Evolutionary conservation across 1,284 basidiomycete genomes (phyloP), one percentile per base, ranked within the genome.

Genomic region (Ceratobasidium sp.): DNA sequence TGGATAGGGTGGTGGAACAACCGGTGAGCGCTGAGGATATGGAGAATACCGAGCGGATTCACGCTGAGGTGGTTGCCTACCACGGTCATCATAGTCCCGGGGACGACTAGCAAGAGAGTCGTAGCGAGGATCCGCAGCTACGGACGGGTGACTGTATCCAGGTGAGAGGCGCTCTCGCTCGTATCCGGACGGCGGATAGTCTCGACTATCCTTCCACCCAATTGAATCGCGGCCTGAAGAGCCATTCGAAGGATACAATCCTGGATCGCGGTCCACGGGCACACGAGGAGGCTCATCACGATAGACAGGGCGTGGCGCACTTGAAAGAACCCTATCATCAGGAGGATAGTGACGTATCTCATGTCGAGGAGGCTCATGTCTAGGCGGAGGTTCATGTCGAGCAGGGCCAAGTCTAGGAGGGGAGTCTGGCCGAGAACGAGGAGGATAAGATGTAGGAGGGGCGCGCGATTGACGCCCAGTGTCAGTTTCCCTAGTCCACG

Each of bases 171-270:
- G 69, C 7, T 73, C 69, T 31, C 69, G 69, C 28, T 73, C 69
- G 33, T 73, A 73, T 73, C 69, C 69, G 28, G 69, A 51, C 13
- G 69, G 69, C 63, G 69, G 69, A 42, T 73, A 73, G 69, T 73
- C 69, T 42, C 69, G 56, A 45, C 69, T 51, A 51, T 73, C 69
- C 58, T 73, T 73, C 69, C 69, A 73, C 28, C 69, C 58, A 63
- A 73, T 73, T 17, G 69, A 26, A 60, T 73, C 69, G 45, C 69
- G 69, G 69, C 58, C 56, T 37, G 69, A 54, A 73, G 47, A 60
- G 17, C 69, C 69, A 63, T 51, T 73, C 10, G 58, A 45, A 61
- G 69, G 69, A 53, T 73, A 73, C 23, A 56, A 15, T 35, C 42
- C 54, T n/a, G 69, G 45, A 35, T 56, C 35, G 17, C 69, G 69